Conservation (phyloP, 441 rosid genomes). For the Syzygium syzygioides region DNA sequence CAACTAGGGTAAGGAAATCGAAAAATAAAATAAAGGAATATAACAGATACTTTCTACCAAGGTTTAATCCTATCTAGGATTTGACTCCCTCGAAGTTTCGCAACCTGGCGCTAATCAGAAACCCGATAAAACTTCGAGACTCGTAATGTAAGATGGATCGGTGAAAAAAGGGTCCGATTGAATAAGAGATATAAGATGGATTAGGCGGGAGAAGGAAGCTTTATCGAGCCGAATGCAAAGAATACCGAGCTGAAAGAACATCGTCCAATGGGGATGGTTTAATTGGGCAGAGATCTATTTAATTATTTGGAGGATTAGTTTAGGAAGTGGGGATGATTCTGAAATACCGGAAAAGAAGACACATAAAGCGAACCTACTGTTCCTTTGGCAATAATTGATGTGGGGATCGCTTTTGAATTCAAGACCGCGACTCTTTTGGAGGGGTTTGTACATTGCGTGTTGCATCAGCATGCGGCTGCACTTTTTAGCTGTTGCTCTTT, state of each 20-base stretch:
- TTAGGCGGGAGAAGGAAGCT: background rate
- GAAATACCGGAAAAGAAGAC: background rate
- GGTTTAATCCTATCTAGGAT: background rate
- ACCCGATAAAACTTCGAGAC: background rate
- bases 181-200: background rate
- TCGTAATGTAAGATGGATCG: background rate
- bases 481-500: background rate
- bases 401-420: background rate
- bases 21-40: background rate
- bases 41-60: background rate
- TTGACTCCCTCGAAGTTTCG: background rate
- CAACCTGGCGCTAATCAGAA: background rate
- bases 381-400: background rate
- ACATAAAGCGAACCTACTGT: background rate
- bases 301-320: background rate
- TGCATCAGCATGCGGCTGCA: background rate
- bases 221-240: background rate
- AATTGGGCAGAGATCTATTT: background rate
- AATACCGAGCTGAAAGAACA: background rate
- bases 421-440: background rate
- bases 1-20: background rate
- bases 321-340: background rate
- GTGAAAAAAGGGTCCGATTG: background rate
- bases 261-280: background rate
- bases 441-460: background rate